A percentile compares a stretch with the other conserved stretches of the same genome.
Conservation (phyloP, 2,329 filamentous ascomycete genomes). For the Fusarium begoniae region DNA sequence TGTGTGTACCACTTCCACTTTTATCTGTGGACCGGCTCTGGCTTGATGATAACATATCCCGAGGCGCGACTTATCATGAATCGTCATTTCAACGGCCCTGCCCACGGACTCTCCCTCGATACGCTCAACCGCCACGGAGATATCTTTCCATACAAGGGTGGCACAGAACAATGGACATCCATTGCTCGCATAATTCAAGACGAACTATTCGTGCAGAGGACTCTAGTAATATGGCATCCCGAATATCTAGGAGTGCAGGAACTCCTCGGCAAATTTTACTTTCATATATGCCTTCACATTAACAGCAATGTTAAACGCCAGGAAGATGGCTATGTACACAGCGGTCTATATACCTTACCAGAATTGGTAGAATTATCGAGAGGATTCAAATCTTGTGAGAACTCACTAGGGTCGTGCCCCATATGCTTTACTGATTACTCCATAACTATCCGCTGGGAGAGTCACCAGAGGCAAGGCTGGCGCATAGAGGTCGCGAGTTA, state of each 20-base stretch:
- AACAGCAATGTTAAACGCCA: neutral
- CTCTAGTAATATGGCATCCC: neutral
- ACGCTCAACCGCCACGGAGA: neutral
- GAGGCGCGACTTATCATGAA: constrained; percentile 14
- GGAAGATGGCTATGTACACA: neutral
- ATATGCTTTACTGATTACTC: constrained; percentile 14
- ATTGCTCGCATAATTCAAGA: neutral
- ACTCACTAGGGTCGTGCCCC: constrained; percentile 1
- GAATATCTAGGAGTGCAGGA: neutral
- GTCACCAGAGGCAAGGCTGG: neutral
- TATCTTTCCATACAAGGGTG: accelerated
- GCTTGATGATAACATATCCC: neutral
- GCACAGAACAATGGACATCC: neutral
- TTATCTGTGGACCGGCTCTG: no score
- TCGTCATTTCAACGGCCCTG: constrained; percentile 3
- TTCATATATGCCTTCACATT: neutral
- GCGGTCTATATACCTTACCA: neutral
- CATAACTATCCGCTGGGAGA: neutral
- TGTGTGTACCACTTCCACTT: neutral
- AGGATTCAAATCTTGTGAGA: neutral
- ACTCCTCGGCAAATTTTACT: accelerated
- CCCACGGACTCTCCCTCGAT: neutral
- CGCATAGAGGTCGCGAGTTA: neutral
- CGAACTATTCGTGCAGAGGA: neutral
- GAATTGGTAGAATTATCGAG: neutral